Base-by-base conservation (phyloP, 2,329 filamentous ascomycete species). In the Pseudocercospora vitis region DNA sequence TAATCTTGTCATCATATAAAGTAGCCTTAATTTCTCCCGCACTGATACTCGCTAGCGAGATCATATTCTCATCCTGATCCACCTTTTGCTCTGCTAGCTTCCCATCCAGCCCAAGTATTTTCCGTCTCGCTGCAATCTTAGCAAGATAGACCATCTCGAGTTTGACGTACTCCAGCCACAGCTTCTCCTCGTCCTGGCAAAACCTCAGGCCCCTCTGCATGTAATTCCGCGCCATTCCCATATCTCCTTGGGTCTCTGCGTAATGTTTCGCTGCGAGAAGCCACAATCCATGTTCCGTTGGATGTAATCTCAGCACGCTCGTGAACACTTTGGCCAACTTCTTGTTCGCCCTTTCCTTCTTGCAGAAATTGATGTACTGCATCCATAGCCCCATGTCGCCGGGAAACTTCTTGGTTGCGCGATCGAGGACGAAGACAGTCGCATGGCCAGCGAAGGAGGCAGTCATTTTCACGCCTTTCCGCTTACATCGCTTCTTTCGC, bases 141-240 rank as follows among this genome's bases (percentile, higher is more conserved):
- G 82, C 84, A 52, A 97, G 78, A 78, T 95, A 97, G 58, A 94
- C 86, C 84, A 96, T 90, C 77, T 99, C 94, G 66, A 92, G 80
- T 67, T 88, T 86, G 7, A 88, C 87, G 69, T 96, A 97, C 73
- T 96, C 89, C 28, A 95, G 69, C 91, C 92, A 99, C 48, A 99
- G 71, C 14, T 78, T 77, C 59, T 79, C 83, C 42, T 87, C 86
- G 45, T 77, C 82, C 48, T 86, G 89, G 75, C 91, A 96, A 72
- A 99, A 97, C 35, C 94, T 80, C 67, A 95, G 81, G 0, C 91
- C 94, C 57, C 92, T 81, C 78, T 95, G 82, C 91, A 99, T 80
- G 79, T 94, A 88, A 44, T 84, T 87, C 57, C 94, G 77, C 2
- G 92, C 91, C 39, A 86, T 85, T 19, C 85, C 86, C 83, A 97